Base-by-base conservation (phyloP, 2,329 filamentous ascomycete species). In the Simplicillium aogashimaense region DNA sequence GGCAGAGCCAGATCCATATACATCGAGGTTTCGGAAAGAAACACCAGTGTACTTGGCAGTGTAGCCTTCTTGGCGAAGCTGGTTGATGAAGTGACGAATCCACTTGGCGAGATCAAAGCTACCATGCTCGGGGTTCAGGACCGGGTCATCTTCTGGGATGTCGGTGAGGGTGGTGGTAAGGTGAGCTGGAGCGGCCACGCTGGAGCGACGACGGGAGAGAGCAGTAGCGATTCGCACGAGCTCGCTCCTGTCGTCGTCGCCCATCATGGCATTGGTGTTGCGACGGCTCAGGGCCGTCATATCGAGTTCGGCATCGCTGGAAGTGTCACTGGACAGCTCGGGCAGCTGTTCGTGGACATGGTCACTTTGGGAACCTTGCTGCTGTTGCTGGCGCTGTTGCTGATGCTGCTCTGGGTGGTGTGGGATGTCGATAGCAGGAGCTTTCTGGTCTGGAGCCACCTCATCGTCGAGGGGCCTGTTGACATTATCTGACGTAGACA, bases 1-100 rank as follows among this genome's bases (percentile, higher is more conserved):
- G 1, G 79, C 78, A 3, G 73, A 69, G 1, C 81, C 82, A 0
- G 78, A 78, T 1, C 83, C 83, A 6, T 69, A 79, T 0, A 87
- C 78, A 41, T 73, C 74, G 29, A 86, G 67, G 38, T 83, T 68
- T 44, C 75, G 75, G 60, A 78, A 85, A 1, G 73, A 70, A 7
- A 86, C 66, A 3, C 80, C 79, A 0, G 79, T 72, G 7, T 64
- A 63, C 47, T 64, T 70, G 45, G 63, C 59, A 43, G 65, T 67
- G 35, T 80, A 61, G 1, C 74, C 72, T 42, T 81, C 73, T 14
- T 68, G 67, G 29, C 76, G 66, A 29, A 80, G 56, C 28, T 61
- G 54, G 1, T 48, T 42, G 7, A 67, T 55, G 42, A 68, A 61
- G 29, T 53, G 47, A 30, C 55, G 55, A 1, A 67, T 48, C 66